Evolutionary conservation across 1,284 basidiomycete genomes (phyloP).

Genomic region (Tilletia indica): DNA sequence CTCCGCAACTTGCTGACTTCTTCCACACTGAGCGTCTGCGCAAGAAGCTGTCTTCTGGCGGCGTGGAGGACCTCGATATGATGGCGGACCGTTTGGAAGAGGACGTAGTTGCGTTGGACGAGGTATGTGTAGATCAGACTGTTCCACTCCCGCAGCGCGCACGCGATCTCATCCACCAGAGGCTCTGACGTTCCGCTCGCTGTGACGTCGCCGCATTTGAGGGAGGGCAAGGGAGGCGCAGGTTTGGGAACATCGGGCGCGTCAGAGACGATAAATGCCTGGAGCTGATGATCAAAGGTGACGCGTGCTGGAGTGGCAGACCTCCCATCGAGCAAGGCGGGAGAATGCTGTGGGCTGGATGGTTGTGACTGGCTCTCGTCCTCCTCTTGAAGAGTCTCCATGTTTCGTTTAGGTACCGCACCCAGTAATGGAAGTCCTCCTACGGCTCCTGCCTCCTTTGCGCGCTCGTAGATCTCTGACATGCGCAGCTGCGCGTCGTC

Average conservation of each 20-base stretch:
- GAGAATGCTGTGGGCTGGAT: slow-evolving; percentile 28
- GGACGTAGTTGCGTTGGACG: slow-evolving; percentile 78
- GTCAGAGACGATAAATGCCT: slow-evolving; percentile 21
- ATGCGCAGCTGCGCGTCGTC: slow-evolving; percentile 84
- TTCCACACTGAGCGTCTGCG: slow-evolving; percentile 80
- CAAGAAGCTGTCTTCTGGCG: slow-evolving; percentile 79
- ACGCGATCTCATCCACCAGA: slow-evolving; percentile 94
- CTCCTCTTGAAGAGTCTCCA: slow-evolving; percentile 40
- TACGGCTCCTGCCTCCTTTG: slow-evolving; percentile 38
- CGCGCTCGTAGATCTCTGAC: slow-evolving; percentile 63
- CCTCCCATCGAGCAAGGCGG: slow-evolving; percentile 24
- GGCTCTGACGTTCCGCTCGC: slow-evolving; percentile 64
- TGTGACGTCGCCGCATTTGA: slow-evolving; percentile 63
- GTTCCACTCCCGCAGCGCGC: slow-evolving; percentile 92
- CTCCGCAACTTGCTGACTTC: slow-evolving; percentile 78
- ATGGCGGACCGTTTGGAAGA: slow-evolving; percentile 80
- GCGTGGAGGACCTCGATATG: slow-evolving; percentile 89
- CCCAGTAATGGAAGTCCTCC: slow-evolving; percentile 28
- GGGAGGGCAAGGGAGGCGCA: slow-evolving; percentile 82
- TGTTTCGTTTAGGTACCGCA: slow-evolving; percentile 29
- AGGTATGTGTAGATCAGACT: slow-evolving; percentile 87
- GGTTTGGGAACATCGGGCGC: slow-evolving; percentile 56
- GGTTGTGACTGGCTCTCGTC: slow-evolving; percentile 27
- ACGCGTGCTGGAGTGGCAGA: neutral
- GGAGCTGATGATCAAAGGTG: slow-evolving; percentile 12